Conservation (phyloP, 2,329 filamentous ascomycete species). For the Fusarium metavorans region DNA sequence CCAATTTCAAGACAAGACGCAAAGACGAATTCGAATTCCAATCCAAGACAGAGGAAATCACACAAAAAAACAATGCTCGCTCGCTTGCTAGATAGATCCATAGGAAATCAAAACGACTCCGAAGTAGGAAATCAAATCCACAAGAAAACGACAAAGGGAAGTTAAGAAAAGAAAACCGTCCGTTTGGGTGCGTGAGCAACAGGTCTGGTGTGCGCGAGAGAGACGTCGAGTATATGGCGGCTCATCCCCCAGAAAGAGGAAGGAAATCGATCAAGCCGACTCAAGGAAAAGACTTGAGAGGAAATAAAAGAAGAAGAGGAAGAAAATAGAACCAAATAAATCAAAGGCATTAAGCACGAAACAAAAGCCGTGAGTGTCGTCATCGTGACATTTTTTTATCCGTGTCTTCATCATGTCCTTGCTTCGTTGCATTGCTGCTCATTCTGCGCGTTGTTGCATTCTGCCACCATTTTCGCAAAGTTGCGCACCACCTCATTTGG, state of each 20-base stretch:
- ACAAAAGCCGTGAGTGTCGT: constrained; percentile 45
- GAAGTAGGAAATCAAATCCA: constrained; percentile 48
- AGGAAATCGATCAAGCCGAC: constrained; percentile 38
- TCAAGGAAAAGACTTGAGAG: constrained; percentile 38
- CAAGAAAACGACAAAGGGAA: constrained; percentile 46
- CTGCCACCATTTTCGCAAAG: constrained; percentile 91
- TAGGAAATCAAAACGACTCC: constrained; percentile 47
- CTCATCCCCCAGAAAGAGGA: constrained; percentile 40
- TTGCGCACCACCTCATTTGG: constrained; percentile 91
- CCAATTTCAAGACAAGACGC: constrained; percentile 39
- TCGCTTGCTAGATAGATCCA: constrained; percentile 51
- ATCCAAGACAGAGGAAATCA: constrained; percentile 45
- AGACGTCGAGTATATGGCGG: constrained; percentile 48
- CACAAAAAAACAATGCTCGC: constrained; percentile 50
- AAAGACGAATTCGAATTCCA: constrained; percentile 37
- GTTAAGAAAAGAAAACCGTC: constrained; percentile 48
- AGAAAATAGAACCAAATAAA: constrained; percentile 24
- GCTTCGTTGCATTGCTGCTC: constrained; percentile 59
- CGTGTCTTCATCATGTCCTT: constrained; percentile 53
- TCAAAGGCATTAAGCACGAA: constrained; percentile 32
- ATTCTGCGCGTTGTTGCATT: constrained; percentile 68
- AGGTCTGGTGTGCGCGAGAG: constrained; percentile 55
- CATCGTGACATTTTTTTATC: constrained; percentile 52
- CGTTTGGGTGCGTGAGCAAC: constrained; percentile 63
- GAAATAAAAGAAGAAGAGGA: constrained; percentile 25